Evolutionary conservation across 2,329 filamentous ascomycete species (phyloP).

Genomic region (Monosporascus sp.): DNA sequence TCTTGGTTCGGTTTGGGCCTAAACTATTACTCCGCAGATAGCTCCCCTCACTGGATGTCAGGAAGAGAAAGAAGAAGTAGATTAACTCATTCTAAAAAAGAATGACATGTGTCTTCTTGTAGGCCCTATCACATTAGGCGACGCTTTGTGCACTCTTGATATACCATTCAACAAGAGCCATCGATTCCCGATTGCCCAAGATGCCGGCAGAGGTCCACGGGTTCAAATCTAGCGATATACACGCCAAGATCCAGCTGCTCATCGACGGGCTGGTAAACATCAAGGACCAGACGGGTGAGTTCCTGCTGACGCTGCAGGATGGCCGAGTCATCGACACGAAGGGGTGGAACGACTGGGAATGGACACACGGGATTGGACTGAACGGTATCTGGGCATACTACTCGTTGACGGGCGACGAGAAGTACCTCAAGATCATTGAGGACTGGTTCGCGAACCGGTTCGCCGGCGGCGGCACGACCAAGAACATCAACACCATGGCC

Average conservation of each 20-base stretch:
- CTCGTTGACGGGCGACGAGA: constrained; percentile 59
- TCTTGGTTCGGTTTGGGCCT: too few species aligned
- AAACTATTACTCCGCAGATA: background rate
- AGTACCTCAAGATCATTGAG: constrained; percentile 61
- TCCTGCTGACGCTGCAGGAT: constrained; percentile 65
- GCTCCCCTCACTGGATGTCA: background rate
- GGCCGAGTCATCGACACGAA: constrained; percentile 79
- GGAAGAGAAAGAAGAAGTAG: too few species aligned
- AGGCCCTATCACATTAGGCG: too few species aligned
- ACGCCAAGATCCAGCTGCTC: constrained; percentile 57
- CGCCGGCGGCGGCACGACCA: constrained; percentile 66
- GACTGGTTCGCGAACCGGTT: constrained; percentile 70
- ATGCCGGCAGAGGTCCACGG: constrained; percentile 41
- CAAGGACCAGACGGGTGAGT: constrained; percentile 68
- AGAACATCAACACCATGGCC: constrained; percentile 84
- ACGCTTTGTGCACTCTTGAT: too few species aligned
- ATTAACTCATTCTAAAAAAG: too few species aligned
- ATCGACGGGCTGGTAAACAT: constrained; percentile 75
- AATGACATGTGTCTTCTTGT: too few species aligned
- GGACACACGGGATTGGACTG: constrained; percentile 75
- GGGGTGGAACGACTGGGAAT: constrained; percentile 80
- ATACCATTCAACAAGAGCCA: too few species aligned
- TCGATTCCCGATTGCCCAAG: constrained; percentile 3
- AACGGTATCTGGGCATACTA: constrained; percentile 83
- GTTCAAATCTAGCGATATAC: constrained; percentile 42